These are phyloP conservation scores for Solanum clarkiae DNA, from an alignment of 257 asterid species.

Conservation along the genomic window DNA sequence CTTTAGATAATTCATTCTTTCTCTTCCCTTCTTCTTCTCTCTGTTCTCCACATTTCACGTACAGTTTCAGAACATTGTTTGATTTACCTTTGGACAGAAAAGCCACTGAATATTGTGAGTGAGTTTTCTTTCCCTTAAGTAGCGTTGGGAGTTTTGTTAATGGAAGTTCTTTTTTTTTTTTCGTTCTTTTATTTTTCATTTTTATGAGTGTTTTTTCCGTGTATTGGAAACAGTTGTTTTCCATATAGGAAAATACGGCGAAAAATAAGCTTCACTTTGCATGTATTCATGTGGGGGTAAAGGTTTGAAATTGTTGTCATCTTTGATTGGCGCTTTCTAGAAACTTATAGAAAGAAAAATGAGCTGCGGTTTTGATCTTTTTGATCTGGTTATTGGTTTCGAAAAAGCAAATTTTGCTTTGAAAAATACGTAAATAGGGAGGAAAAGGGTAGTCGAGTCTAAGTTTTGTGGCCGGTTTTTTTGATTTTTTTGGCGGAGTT, in stretches of 20 bases:
- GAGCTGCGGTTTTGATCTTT: not conserved
- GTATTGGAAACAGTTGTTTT: not conserved
- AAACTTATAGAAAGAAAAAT: not conserved
- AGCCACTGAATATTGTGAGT: not conserved
- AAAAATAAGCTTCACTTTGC: not conserved
- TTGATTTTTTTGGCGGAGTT: not conserved
- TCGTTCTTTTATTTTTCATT: no score
- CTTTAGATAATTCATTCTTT: not conserved
- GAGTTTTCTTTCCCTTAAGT: not conserved
- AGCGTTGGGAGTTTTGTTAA: not conserved
- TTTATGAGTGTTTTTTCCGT: not conserved
- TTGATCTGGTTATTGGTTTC: not conserved
- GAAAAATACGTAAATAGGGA: not conserved
- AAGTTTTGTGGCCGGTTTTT: not conserved
- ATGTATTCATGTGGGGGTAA: not conserved
- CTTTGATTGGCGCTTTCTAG: constrained; percentile 4
- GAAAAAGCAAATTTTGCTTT: not conserved
- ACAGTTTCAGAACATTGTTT: not conserved
- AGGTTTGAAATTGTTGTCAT: not conserved
- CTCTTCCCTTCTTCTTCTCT: not conserved
- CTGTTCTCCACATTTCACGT: not conserved
- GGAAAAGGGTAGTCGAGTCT: not conserved
- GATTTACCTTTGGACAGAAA: not conserved
- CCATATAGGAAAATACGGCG: not conserved
- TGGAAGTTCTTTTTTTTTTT: not conserved